Percentiles rank a stretch among this genome's conserved stretches.
Conservation (phyloP, 148 eudicot species). For the Diospyros kaki region DNA sequence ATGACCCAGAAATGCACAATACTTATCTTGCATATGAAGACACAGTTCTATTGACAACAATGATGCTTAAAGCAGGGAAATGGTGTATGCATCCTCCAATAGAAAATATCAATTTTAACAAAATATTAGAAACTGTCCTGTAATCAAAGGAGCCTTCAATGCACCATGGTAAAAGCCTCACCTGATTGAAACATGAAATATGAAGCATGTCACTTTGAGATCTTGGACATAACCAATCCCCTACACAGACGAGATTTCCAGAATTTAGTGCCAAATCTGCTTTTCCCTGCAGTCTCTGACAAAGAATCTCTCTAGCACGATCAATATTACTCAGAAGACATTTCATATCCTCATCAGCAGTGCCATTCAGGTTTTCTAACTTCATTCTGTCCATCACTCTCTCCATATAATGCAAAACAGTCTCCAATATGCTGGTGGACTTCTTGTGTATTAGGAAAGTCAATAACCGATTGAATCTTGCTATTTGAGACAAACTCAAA, state of each 20-base stretch:
- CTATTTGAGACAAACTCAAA: constrained; percentile 43
- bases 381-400: constrained; percentile 33
- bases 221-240: constrained; percentile 13
- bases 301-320: constrained; percentile 41
- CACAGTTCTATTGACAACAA: background rate
- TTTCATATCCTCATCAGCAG: constrained; percentile 40
- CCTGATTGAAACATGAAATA: too few species aligned
- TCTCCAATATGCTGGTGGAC: constrained; percentile 52
- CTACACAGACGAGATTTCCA: constrained; percentile 17
- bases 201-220: too few species aligned
- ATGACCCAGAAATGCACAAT: background rate
- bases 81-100: background rate
- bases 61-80: background rate
- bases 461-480: constrained; percentile 54
- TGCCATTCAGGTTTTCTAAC: constrained; percentile 24
- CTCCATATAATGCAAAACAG: constrained; percentile 33
- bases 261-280: constrained; percentile 16
- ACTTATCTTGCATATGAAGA: background rate
- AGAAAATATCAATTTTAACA: background rate
- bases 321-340: constrained; percentile 33
- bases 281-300: constrained; percentile 29
- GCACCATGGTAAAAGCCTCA: constrained; percentile 16
- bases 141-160: background rate
- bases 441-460: constrained; percentile 47
- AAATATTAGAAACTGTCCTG: background rate